Evolutionary conservation across 768 basidiomycete genomes (phyloP), one percentile per base, ranked within the genome.

Genomic region (Tubosaeta brunneosetosa): DNA sequence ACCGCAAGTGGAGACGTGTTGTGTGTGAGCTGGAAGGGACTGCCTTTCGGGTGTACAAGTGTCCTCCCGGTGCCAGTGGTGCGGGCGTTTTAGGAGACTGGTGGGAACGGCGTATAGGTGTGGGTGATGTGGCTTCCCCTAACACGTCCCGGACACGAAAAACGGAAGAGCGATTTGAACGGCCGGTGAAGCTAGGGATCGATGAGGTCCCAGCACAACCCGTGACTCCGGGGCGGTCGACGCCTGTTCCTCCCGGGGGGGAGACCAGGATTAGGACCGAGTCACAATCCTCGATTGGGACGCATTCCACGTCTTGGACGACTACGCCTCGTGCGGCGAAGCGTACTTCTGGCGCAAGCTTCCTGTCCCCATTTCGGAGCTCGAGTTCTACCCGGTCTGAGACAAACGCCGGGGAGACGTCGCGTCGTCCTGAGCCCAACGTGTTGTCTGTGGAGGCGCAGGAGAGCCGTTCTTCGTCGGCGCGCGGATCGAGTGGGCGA

Each of bases 1-100:
- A 98, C 66, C 76, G 97, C 43, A 91, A 92, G 64, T 99, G 97
- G 97, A 81, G 89, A 54, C 76, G 89, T 46, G 83, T 88, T 47
- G 77, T 94, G 58, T 90, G 91, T 64, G 88, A 94, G 61, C 72
- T 99, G 26, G 91, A 97, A 63, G 97, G 97, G 43, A 97, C 97
- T n/a, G 75, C 77, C 56, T 83, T 98, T 66, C 80, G 81, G 59
- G 77, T 97, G 52, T 92, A 90, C 67, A 78, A 78, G 55, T 80
- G 73, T 51, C 73, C 74, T 33, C 66, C 71, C 1, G 68, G 67
- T 13, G 63, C 61, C 2, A 71, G 73, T 25, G 80, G 77, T 12
- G 78, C 76, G 4, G 74, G 78, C n/a, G 74, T 72, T 42, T 66
- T 89, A 44, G 83, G 81, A 55, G 80, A 81, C 55, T 88, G 86